Evolutionary conservation across 1,284 basidiomycete genomes (phyloP).

Genomic region (Cutaneotrichosporon arboriforme): DNA sequence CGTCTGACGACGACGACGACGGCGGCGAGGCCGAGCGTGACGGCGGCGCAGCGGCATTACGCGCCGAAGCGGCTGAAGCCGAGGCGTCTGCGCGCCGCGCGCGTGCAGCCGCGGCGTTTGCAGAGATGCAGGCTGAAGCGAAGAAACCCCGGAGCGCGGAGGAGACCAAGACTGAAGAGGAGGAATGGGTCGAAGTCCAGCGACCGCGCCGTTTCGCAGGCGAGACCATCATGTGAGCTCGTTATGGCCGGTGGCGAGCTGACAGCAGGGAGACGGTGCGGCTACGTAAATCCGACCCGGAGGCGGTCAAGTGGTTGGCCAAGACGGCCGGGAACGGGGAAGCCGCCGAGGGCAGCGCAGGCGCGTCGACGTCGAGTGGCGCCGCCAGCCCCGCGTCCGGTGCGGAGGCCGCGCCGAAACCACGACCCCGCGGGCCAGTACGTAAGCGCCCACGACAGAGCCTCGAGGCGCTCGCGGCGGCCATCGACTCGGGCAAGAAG

Average conservation of each 20-base stretch:
- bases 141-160: background rate
- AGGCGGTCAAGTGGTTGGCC: slow-evolving; percentile 30
- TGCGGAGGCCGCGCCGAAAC: background rate
- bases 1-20: slow-evolving; percentile 10
- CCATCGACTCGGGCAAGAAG: slow-evolving; percentile 43
- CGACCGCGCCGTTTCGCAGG: slow-evolving; percentile 43
- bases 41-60: background rate
- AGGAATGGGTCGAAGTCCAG: slow-evolving; percentile 36
- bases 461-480: slow-evolving; percentile 44
- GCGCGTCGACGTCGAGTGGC: slow-evolving; percentile 2
- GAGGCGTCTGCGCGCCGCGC: slow-evolving; percentile 5
- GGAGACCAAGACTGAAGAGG: slow-evolving; percentile 10
- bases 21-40: slow-evolving; percentile 8
- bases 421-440: slow-evolving; percentile 9
- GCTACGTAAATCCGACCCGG: slow-evolving; percentile 34
- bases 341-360: background rate
- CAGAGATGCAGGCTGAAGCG: slow-evolving; percentile 11
- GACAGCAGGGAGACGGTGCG: slow-evolving; percentile 38
- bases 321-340: slow-evolving; percentile 1
- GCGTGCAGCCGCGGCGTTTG: slow-evolving; percentile 15
- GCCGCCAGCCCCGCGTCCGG: background rate
- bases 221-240: slow-evolving; percentile 41
- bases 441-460: slow-evolving; percentile 42
- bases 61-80: slow-evolving; percentile 2
- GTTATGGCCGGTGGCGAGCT: background rate